A percentile compares a stretch with the other conserved stretches of the same genome.
These are phyloP conservation scores for Scenedesmus sp. DNA, from an alignment of 163 green algal species.

Conservation along the genomic window DNA sequence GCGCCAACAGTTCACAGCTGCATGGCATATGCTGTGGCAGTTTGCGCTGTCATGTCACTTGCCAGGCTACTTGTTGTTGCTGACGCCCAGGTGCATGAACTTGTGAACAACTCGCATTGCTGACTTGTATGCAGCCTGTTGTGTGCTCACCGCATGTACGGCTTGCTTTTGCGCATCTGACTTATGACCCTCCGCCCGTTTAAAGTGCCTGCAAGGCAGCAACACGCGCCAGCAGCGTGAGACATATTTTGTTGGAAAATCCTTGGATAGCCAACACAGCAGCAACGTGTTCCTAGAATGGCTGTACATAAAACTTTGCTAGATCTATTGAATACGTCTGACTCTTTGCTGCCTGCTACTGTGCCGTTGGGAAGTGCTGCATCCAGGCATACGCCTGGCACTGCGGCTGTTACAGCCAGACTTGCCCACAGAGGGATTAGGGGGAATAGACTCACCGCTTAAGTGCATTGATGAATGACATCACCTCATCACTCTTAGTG, in stretches of 20 bases:
- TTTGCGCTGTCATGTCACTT: not conserved
- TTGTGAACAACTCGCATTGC: not conserved
- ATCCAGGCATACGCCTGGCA: not conserved
- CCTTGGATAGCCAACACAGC: not conserved
- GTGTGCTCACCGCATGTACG: not conserved
- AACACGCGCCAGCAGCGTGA: not conserved
- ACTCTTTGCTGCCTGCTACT: not conserved
- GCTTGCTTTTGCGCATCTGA: slow-evolving; percentile 9
- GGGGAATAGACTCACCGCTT: slow-evolving; percentile 52
- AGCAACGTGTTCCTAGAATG: too few relatives aligned
- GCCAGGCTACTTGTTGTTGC: not conserved
- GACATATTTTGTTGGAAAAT: too few relatives aligned
- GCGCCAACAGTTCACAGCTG: too few relatives aligned
- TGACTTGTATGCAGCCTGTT: too few relatives aligned
- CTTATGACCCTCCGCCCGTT: not conserved
- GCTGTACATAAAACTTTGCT: too few relatives aligned
- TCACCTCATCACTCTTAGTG: slow-evolving; percentile 60
- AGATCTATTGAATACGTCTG: too few relatives aligned
- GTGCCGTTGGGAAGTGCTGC: not conserved
- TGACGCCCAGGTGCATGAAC: not conserved
- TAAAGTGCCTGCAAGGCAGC: not conserved
- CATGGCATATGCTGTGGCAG: not conserved
- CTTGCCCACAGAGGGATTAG: not conserved
- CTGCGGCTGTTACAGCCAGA: not conserved
- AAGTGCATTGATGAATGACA: slow-evolving; percentile 70